Conservation (phyloP, 78 protist genomes). For the Diacronema lutheri region DNA sequence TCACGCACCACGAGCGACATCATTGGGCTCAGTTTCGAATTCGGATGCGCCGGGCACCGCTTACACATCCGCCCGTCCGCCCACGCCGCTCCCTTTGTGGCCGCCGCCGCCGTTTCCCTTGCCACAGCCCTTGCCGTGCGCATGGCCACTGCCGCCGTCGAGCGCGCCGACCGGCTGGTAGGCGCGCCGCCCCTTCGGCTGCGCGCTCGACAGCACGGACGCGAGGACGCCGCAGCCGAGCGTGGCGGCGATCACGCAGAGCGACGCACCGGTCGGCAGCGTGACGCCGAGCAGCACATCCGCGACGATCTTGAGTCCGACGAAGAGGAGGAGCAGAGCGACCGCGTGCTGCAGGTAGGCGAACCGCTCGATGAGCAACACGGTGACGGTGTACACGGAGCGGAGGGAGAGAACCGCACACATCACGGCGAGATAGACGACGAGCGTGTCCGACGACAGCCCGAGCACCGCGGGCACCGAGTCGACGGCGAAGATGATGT, state of each 20-base stretch:
- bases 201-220: too few relatives aligned
- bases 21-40: too few relatives aligned
- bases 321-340: background rate
- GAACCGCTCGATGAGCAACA: background rate
- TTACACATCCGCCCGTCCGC: too few relatives aligned
- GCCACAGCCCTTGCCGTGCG: too few relatives aligned
- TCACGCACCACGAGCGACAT: too few relatives aligned
- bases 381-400: background rate
- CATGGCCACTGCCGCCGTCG: too few relatives aligned
- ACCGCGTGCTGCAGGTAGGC: background rate
- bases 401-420: background rate
- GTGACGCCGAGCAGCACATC: background rate
- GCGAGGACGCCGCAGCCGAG: background rate
- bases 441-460: background rate
- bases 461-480: constrained; percentile 10
- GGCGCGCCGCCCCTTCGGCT: too few relatives aligned
- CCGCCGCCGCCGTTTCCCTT: too few relatives aligned
- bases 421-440: constrained; percentile 2
- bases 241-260: background rate
- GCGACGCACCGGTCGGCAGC: background rate
- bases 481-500: constrained; percentile 10
- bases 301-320: background rate
- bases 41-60: too few relatives aligned
- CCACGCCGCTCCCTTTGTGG: too few relatives aligned
- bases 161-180: too few relatives aligned